Base-by-base conservation (phyloP, 768 basidiomycete genomes). In the Amanita rimosa region DNA sequence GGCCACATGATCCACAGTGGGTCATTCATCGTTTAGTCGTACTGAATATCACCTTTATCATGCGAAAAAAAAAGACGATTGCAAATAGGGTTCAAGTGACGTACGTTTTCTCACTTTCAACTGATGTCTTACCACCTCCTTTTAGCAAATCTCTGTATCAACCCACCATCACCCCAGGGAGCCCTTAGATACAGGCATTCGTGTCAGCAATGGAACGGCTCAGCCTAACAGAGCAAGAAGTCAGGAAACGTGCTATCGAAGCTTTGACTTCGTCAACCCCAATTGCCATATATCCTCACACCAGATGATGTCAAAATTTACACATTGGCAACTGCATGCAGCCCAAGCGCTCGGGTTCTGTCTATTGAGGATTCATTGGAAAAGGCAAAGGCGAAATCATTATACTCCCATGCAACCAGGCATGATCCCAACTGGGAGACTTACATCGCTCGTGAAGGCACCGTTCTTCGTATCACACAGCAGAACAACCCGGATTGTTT, bases 231-330 rank as follows among this genome's bases (percentile, higher is more conserved):
- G 44, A 51, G 29, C 45, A 46, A 48, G 51, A 52, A 47, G 44
- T 52, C 38, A 52, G 37, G 36, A 46, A 39, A 51, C 45, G 50
- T 47, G 31, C 44, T 47, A 44, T 42, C 21, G 29, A 46, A 46
- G 35, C 49, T 53, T 55, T 42, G 49, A 55, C 49, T 53, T 50
- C 21, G 33, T 53, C 44, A 43, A 53, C 45, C 3, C 19, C 26
- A 26, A 50, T 35, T 24, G 43, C 50, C 43, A 45, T 53, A 55
- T 43, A 53, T 53, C 21, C 49, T 46, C 49, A 53, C 52, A 37
- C 54, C 52, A 16, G 35, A 48, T 48, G 49, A 55, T 16, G 31
- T 55, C 49, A 53, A 53, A 46, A 48, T 55, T 36, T 55, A 44
- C 42, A 47, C 49, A n/a, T 31, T 51, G 34, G 49, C 33, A 44